Base-by-base conservation (phyloP, 352 stramenopile genomes). In the Globisporangium middletonii region DNA sequence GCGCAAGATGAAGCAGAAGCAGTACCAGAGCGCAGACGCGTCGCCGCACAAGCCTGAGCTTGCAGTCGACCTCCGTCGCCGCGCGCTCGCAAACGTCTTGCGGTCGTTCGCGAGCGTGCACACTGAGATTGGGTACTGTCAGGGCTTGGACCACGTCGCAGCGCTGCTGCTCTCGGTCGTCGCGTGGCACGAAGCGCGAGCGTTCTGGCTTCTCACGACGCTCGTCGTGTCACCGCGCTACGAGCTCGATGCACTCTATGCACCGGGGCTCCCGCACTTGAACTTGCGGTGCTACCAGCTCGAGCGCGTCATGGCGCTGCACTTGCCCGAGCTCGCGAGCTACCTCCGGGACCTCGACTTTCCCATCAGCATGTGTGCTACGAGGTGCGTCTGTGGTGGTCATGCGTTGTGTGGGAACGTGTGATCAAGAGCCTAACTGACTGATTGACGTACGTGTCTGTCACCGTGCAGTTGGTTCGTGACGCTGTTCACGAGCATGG, bases 401-500 rank as follows among this genome's bases (percentile, higher is more conserved):
- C 12, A 52, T 11, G 33, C 7, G n/a, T n/a, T n/a, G n/a, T n/a
- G n/a, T n/a, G n/a, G n/a, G n/a, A n/a, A n/a, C n/a, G n/a, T n/a
- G n/a, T n/a, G n/a, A n/a, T n/a, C n/a, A n/a, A n/a, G n/a, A n/a
- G n/a, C n/a, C n/a, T n/a, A n/a, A 42, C 27, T 1, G 11, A n/a
- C 6, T 15, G 15, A 13, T 8, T 30, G 23, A 3, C 52, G 35
- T 50, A 37, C 41, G 28, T 53, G 2, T 28, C 18, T 15, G 41
- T n/a, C 6, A 5, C 41, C 41, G 9, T 47, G 12, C 59, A 92
- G 79, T 38, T 92, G 82, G 82, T 88, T 92, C 67, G 86, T 92
- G 77, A 89, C 82, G 28, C 73, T 92, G 16, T 89, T 89, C 46
- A 77, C 71, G 37, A 92, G 80, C 58, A 86, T 89, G 76, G 81